Evolutionary conservation across 306 rosid species (phyloP).

Genomic region (Adenanthera pavonina): DNA sequence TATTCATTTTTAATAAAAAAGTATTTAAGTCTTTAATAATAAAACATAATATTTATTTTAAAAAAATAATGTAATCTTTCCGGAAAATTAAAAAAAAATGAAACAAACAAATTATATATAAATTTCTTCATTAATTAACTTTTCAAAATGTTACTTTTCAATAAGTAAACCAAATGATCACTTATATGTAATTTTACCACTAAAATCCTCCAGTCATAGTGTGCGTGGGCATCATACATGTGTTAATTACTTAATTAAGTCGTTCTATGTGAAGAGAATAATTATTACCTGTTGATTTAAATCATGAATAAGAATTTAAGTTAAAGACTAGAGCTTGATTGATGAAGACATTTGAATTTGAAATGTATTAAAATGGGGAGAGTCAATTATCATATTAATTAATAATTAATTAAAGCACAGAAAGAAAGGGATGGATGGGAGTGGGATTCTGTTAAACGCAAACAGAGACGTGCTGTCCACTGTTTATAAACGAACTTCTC

Average conservation of each 20-base stretch:
- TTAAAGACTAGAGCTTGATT: background rate
- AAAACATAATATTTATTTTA: too few species aligned
- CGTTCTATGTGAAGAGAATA: background rate
- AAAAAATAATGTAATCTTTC: too few species aligned
- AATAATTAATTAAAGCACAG: background rate
- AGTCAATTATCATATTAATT: background rate
- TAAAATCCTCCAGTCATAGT: background rate
- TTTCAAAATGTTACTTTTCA: too few species aligned
- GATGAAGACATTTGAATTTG: background rate
- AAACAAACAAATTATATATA: too few species aligned
- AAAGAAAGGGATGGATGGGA: background rate
- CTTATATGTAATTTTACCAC: background rate
- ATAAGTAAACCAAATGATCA: too few species aligned
- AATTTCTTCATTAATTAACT: too few species aligned
- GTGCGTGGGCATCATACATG: background rate
- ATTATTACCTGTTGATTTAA: background rate
- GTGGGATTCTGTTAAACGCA: background rate
- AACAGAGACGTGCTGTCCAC: slow-evolving; percentile 35
- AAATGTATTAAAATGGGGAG: background rate
- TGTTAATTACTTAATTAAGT: background rate
- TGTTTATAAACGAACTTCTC: background rate
- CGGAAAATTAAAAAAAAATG: too few species aligned
- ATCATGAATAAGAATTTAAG: background rate
- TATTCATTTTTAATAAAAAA: too few species aligned
- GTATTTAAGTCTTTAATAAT: too few species aligned